A percentile compares a stretch with the other conserved stretches of the same genome.
These are phyloP conservation scores for Phytopythium litorale DNA, from an alignment of 352 stramenopile genomes.

Conservation along the genomic window DNA sequence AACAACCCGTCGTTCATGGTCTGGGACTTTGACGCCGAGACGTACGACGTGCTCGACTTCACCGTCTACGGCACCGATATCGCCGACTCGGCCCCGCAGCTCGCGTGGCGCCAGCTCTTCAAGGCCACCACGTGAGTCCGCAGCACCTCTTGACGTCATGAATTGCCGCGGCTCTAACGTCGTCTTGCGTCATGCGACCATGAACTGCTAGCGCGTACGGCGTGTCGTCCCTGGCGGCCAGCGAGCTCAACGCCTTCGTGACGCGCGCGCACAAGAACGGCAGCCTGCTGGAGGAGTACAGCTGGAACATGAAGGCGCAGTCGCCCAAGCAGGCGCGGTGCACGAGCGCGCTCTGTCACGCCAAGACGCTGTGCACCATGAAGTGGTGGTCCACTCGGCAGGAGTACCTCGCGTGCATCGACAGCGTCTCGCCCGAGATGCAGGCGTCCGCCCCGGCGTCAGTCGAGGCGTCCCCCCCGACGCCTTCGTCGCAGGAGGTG, in stretches of 20 bases:
- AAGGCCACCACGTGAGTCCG: constrained; percentile 24
- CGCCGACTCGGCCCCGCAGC: constrained; percentile 34
- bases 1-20: constrained; percentile 93
- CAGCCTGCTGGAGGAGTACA: constrained; percentile 64
- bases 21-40: constrained; percentile 72
- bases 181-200: neutral
- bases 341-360: constrained; percentile 36
- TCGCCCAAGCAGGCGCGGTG: constrained; percentile 49
- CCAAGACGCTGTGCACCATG: constrained; percentile 68
- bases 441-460: constrained; percentile 4
- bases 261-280: constrained; percentile 42
- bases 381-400: constrained; percentile 81
- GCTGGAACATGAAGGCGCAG: constrained; percentile 83
- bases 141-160: neutral
- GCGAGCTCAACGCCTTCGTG: constrained; percentile 40
- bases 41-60: constrained; percentile 77
- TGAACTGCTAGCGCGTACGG: constrained; percentile 36
- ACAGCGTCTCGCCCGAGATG: constrained; percentile 16
- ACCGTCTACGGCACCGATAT: constrained; percentile 78
- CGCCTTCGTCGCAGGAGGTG: constrained; percentile 1
- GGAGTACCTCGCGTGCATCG: constrained; percentile 66
- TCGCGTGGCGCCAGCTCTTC: constrained; percentile 63
- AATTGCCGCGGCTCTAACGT: neutral
- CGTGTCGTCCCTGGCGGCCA: constrained; percentile 40
- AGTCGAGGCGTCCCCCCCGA: neutral